Base-by-base conservation (phyloP, 805 yeast genomes). In the Tetrapisispora namnaoensis region DNA sequence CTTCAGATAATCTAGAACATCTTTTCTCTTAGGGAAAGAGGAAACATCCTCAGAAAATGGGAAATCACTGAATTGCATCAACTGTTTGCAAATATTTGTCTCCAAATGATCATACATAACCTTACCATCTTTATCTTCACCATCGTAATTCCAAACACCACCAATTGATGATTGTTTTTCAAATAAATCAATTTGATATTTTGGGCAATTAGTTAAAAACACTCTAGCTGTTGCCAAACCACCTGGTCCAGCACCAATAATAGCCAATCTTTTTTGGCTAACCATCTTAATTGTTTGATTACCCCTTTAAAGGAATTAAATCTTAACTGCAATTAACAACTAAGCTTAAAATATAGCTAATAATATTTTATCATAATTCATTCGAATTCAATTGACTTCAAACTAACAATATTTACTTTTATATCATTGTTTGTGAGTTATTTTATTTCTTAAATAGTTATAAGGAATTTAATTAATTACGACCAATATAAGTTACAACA, bases 231-330 rank as follows among this genome's bases (percentile, higher is more conserved):
- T 68, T 0, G 82, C 86, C 20, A 82, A 66, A 0, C 91, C 95
- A 41, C 78, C 73, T 0, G 93, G 90, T 0, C 95, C 95, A 2
- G 79, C 89, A 2, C 95, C 95, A 22, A 86, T 72, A 9, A 86
- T 76, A 0, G 87, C 88, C 3, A 85, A 70, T 32, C 65, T 65
- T 63, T 20, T 41, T 28, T 41, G 40, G 21, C 14, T 18, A 20
- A 24, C 27, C 42, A 44, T 44, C 10, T 22, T 14, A 3, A 5
- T 4, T 18, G 9, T 24, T 10, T 27, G 5, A 16, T 16, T 22
- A 9, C 11, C 9, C 28, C 42, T 38, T 38, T 17, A 3, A 3
- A 21, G 8, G n/a, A 6, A 38, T 32, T 14, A 32, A 5, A 7
- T 11, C 4, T 7, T 14, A 32, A 32, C 11, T 32, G n/a, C 11